phyloP scores from a whole-genome alignment of 495 filamentous ascomycete genomes.

The Elaphomyces granulatus region DNA sequence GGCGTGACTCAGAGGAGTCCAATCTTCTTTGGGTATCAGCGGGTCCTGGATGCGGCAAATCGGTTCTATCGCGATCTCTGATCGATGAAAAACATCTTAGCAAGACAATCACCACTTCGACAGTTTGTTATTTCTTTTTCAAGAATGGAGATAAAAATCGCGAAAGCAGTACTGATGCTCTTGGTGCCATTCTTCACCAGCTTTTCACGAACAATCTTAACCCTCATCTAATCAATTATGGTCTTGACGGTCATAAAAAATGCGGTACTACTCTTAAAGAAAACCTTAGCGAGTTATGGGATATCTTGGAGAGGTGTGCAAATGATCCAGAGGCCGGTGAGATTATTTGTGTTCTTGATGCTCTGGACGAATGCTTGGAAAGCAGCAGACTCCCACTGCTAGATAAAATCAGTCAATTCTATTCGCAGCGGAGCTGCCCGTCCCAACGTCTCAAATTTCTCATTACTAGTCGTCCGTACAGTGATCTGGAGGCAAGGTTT shows the following conservation, averaged over 20 bases:
- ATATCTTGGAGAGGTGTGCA: conserved; percentile 16
- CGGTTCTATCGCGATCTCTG: conserved; percentile 21
- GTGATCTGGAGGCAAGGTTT: conserved; percentile 13
- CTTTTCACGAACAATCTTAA: conserved; percentile 14
- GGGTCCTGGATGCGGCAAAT: conserved; percentile 29
- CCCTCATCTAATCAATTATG: conserved; percentile 14
- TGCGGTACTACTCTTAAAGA: conserved; percentile 12
- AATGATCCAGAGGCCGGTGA: conserved; percentile 20
- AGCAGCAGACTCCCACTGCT: conserved; percentile 7
- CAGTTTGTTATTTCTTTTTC: conserved; percentile 29
- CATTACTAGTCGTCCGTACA: conserved; percentile 23
- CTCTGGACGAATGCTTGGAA: conserved; percentile 27
- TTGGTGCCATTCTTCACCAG: conserved; percentile 24
- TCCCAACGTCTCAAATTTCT: conserved; percentile 17
- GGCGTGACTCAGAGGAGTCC: conserved; percentile 13
- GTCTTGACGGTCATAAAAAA: conserved; percentile 8
- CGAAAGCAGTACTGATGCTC: conserved; percentile 10
- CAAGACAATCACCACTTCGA: conserved; percentile 7
- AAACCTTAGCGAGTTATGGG: conserved; percentile 26
- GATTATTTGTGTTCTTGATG: conserved; percentile 32
- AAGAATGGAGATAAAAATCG: no score
- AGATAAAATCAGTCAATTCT: conserved; percentile 5
- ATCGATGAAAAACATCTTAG: conserved; percentile 16
- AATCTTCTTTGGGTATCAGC: conserved; percentile 29
- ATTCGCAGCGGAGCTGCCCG: conserved; percentile 3